phyloP scores from a whole-genome alignment of 805 yeast genomes.

The Myxozyma sirexii region DNA sequence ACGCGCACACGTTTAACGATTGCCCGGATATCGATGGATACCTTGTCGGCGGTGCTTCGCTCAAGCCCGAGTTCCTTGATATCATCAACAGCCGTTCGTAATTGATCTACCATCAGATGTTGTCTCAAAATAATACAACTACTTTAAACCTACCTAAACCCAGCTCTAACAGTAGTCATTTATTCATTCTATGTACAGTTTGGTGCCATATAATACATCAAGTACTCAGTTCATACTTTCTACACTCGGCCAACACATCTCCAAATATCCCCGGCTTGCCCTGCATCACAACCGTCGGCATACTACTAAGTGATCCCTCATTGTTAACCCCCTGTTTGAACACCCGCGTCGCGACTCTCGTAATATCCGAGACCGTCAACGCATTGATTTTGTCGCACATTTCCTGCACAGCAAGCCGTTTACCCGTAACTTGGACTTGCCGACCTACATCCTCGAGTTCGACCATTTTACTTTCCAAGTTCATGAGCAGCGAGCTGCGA shows the following conservation, averaged over 20 bases:
- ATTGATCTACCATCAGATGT: neutral
- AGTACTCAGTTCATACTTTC: conserved; percentile 71
- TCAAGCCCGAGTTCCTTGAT: conserved; percentile 96
- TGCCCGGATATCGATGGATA: conserved; percentile 95
- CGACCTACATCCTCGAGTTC: conserved; percentile 94
- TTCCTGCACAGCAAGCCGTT: conserved; percentile 71
- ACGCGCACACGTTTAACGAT: conserved; percentile 86
- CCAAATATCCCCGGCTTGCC: conserved; percentile 87
- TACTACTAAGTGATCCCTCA: conserved; percentile 55
- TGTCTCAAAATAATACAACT: no score
- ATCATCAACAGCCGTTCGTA: conserved; percentile 61
- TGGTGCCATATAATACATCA: neutral
- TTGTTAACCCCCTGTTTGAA: conserved; percentile 64
- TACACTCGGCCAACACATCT: conserved; percentile 68
- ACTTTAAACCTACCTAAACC: no score
- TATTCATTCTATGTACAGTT: neutral
- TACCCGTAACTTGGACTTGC: conserved; percentile 77
- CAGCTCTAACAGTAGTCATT: neutral
- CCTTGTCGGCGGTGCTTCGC: conserved; percentile 99
- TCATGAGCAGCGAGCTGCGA: conserved; percentile 85
- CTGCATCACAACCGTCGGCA: conserved; percentile 86
- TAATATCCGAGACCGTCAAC: conserved; percentile 68
- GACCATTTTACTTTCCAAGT: conserved; percentile 89
- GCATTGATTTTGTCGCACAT: conserved; percentile 77
- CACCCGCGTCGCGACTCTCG: conserved; percentile 71